Evolutionary conservation across 2,329 filamentous ascomycete genomes (phyloP).

Genomic region (Hypoxylon sp.): DNA sequence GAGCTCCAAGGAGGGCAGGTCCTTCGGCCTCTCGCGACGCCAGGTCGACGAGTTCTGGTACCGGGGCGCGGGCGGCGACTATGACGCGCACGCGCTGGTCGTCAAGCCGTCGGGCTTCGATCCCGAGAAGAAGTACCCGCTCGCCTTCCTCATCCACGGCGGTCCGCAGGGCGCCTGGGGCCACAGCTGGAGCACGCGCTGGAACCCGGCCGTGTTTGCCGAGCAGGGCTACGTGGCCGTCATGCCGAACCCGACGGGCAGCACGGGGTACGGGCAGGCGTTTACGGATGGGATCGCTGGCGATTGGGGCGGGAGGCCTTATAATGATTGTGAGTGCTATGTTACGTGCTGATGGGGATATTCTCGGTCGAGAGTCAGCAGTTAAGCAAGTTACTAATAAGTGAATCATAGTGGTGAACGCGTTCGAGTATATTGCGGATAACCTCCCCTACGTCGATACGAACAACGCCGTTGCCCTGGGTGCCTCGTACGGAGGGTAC

Average conservation of each 20-base stretch:
- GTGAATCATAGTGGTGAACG: slow-evolving; percentile 64
- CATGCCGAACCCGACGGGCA: slow-evolving; percentile 83
- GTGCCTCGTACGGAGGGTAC: slow-evolving; percentile 78
- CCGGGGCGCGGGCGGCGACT: slow-evolving; percentile 67
- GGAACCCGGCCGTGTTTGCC: slow-evolving; percentile 87
- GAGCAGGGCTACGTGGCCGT: slow-evolving; percentile 89
- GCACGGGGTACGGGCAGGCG: slow-evolving; percentile 81
- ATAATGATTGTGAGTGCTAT: slow-evolving; percentile 67
- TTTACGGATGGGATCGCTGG: slow-evolving; percentile 79
- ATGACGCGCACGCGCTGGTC: slow-evolving; percentile 75
- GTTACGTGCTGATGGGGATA: too few species aligned
- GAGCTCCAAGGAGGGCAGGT: slow-evolving; percentile 69
- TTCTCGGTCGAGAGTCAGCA: too few species aligned
- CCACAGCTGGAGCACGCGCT: slow-evolving; percentile 76
- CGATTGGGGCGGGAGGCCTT: slow-evolving; percentile 87
- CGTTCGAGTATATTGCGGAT: slow-evolving; percentile 76
- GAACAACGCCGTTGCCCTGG: slow-evolving; percentile 73
- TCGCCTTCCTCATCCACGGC: slow-evolving; percentile 83
- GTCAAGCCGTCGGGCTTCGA: slow-evolving; percentile 75
- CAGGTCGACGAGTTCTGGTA: slow-evolving; percentile 77
- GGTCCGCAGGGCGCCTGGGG: slow-evolving; percentile 81
- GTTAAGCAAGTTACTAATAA: slow-evolving; percentile 11
- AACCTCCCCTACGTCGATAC: slow-evolving; percentile 75
- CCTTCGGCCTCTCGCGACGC: slow-evolving; percentile 69
- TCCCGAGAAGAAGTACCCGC: slow-evolving; percentile 75